Evolutionary conservation across 2,329 filamentous ascomycete genomes (phyloP), one percentile per base, ranked within the genome.

Genomic region (Myriangium duriaei): DNA sequence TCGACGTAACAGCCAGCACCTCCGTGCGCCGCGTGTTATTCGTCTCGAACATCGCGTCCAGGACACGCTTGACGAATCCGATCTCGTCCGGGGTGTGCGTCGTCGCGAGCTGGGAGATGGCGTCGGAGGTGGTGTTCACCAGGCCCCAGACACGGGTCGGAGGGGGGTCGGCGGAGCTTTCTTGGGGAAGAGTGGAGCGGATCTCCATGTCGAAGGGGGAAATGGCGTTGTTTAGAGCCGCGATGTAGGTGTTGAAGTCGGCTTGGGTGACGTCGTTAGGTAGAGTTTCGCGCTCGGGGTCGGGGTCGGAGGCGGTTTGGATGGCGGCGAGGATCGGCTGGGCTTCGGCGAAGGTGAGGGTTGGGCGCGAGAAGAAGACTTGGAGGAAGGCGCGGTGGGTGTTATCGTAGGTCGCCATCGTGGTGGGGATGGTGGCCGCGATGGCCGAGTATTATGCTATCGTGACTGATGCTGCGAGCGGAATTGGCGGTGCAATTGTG

Each of bases 21-120:
- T 98, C 88, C 51, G 77, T 74, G n/a, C 75, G 68, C 6, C 67
- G 69, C 0, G 78, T 84, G 54, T 96, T 96, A 63, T 85, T 77
- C 13, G 74, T 80, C 46, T 92, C 84, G 54, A 96, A 98, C 74
- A 98, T 93, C 49, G 73, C 76, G 56, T 95, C 87, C 1, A 98
- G 71, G 3, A 95, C 58, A 6, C 91, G 71, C 60, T 92, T 91
- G 39, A 96, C 74, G 55, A 85, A 98, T 0, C 81, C 76, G 19
- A 96, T 82, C 62, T 96, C 87, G 48, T 94, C 86, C 0, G 84
- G 65, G 5, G 69, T 72, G 54, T 81, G 82, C 0, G 74, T 76
- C 0, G 91, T 96, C 2, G 87, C 85, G 28, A 95, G 70, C 52
- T 95, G 88, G 0, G 85, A 92, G 42, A 88, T 65, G 0, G 79